Evolutionary conservation across 441 rosid species (phyloP).

Genomic region (Euphorbia neoarborescens): DNA sequence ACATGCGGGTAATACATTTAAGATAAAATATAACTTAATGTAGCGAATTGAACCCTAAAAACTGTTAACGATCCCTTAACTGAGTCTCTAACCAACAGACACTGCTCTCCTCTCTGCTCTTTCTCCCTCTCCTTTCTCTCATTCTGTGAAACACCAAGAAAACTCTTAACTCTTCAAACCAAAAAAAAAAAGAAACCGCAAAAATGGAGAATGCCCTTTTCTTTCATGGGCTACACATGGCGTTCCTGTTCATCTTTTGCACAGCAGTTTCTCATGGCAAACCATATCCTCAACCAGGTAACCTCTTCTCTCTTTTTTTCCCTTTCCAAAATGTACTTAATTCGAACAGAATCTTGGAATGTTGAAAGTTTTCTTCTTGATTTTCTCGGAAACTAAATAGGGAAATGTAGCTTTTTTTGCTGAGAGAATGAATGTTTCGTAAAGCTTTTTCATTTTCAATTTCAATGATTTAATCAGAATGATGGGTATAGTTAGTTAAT

Average conservation of each 20-base stretch:
- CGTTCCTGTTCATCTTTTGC: slow-evolving; percentile 30
- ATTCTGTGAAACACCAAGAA: slow-evolving; percentile 9
- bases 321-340: not conserved
- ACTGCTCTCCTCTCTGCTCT: not conserved
- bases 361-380: not conserved
- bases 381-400: slow-evolving; percentile 3
- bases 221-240: slow-evolving; percentile 16
- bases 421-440: not conserved
- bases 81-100: slow-evolving; percentile 10
- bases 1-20: too few relatives aligned
- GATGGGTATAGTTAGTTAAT: not conserved
- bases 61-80: too few relatives aligned
- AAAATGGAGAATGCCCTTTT: slow-evolving; percentile 30
- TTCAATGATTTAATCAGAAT: not conserved
- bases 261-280: slow-evolving; percentile 32
- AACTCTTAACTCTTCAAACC: not conserved
- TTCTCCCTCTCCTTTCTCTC: too few relatives aligned
- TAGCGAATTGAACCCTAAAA: not conserved
- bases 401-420: not conserved
- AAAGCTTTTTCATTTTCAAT: not conserved
- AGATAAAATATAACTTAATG: not conserved
- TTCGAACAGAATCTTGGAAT: slow-evolving; percentile 4
- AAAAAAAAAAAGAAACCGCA: not conserved
- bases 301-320: not conserved
- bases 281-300: slow-evolving; percentile 37